phyloP scores from a whole-genome alignment of 306 rosid genomes.

The Neltuma alba region DNA sequence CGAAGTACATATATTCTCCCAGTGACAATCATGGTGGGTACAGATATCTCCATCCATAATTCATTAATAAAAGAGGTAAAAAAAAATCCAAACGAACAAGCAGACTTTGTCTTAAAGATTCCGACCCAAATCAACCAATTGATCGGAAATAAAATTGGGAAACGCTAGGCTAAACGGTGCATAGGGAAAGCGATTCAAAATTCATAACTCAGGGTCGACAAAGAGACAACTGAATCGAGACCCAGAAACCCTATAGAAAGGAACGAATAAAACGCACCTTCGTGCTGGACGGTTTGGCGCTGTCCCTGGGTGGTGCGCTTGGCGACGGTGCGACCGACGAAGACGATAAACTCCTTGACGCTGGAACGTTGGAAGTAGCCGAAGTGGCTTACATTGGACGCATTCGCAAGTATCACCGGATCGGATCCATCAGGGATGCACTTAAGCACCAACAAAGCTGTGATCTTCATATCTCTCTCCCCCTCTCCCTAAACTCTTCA shows the following conservation, averaged over 20 bases:
- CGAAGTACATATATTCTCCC: not conserved
- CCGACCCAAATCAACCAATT: slow-evolving; percentile 22
- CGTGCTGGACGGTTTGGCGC: slow-evolving; percentile 97
- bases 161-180: not conserved
- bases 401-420: slow-evolving; percentile 72
- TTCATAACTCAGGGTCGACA: not conserved
- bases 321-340: slow-evolving; percentile 97
- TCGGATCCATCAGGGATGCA: slow-evolving; percentile 88
- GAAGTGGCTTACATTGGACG: slow-evolving; percentile 77
- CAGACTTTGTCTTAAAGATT: not conserved
- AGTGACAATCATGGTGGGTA: not conserved
- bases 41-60: not conserved
- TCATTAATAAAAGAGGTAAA: not conserved
- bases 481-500: not conserved
- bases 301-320: slow-evolving; percentile 84
- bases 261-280: slow-evolving; percentile 50
- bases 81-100: not conserved
- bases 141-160: not conserved
- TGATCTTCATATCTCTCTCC: slow-evolving; percentile 82
- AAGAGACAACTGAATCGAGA: not conserved
- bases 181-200: not conserved
- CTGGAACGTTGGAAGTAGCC: slow-evolving; percentile 91
- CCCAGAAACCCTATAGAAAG: slow-evolving; percentile 22
- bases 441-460: slow-evolving; percentile 82
- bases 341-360: slow-evolving; percentile 89